Evolutionary conservation across 148 eudicot genomes (phyloP).

Genomic region (Arbutus unedo): DNA sequence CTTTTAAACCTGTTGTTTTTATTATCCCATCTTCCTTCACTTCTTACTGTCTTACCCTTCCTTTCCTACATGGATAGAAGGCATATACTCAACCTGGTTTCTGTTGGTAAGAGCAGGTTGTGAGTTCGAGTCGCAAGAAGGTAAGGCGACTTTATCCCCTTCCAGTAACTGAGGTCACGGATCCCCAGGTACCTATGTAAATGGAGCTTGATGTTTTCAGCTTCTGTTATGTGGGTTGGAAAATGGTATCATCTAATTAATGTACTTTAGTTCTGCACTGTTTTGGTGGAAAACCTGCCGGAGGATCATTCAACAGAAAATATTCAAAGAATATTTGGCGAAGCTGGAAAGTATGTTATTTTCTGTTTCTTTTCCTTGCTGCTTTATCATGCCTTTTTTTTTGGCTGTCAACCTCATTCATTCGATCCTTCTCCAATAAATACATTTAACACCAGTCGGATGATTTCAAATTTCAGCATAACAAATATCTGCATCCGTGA

Average conservation of each 20-base stretch:
- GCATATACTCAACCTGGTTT: not conserved
- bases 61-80: not conserved
- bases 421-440: not conserved
- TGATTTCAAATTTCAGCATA: constrained; percentile 38
- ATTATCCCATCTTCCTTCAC: not conserved
- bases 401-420: not conserved
- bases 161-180: constrained; percentile 41
- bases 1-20: not conserved
- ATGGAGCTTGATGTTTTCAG: constrained; percentile 11
- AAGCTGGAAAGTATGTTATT: constrained; percentile 65
- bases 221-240: not conserved
- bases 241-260: constrained; percentile 33
- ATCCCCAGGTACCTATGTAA: constrained; percentile 50
- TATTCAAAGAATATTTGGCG: constrained; percentile 53
- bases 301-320: constrained; percentile 79
- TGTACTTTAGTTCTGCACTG: constrained; percentile 59
- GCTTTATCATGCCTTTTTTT: not conserved
- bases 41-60: not conserved
- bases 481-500: constrained; percentile 65
- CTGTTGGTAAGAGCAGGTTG: constrained; percentile 46
- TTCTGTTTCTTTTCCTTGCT: not conserved
- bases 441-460: not conserved
- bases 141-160: constrained; percentile 80
- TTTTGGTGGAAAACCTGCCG: constrained; percentile 83
- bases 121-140: constrained; percentile 70